Percentiles rank a stretch among this genome's conserved stretches.
These are phyloP conservation scores for Micractinium sp. DNA, from an alignment of 139 green algal genomes.

Conservation along the genomic window DNA sequence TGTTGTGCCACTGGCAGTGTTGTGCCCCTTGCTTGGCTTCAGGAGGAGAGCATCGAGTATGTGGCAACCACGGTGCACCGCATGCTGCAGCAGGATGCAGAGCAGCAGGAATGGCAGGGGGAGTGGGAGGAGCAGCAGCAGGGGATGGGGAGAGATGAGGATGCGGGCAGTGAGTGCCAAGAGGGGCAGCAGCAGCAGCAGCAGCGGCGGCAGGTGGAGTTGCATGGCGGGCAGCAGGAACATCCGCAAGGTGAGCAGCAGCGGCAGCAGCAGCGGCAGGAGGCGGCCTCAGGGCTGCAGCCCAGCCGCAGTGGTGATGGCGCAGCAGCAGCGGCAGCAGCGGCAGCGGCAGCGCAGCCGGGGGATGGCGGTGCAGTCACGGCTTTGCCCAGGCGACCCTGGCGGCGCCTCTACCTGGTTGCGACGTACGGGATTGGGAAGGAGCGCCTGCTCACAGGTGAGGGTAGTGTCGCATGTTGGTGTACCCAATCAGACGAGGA, in stretches of 20 bases:
- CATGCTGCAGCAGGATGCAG: constrained; percentile 44
- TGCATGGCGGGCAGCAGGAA: neutral
- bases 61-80: constrained; percentile 57
- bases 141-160: neutral
- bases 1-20: neutral
- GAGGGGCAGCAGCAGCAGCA: neutral
- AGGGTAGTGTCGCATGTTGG: constrained; percentile 24
- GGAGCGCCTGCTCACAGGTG: constrained; percentile 75
- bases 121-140: neutral
- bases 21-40: neutral
- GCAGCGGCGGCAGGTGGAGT: neutral
- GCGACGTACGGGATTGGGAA: constrained; percentile 74
- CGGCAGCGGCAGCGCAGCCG: neutral
- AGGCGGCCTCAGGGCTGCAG: neutral
- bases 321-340: neutral
- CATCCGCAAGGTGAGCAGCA: neutral
- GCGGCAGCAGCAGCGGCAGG: neutral
- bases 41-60: constrained; percentile 70
- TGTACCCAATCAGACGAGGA: too few relatives aligned
- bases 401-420: constrained; percentile 60
- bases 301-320: neutral
- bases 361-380: neutral
- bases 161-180: neutral
- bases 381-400: neutral
- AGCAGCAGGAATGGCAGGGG: constrained; percentile 2